These are phyloP conservation scores for Globisporangium viniferum DNA, from an alignment of 352 stramenopile genomes.

Conservation along the genomic window DNA sequence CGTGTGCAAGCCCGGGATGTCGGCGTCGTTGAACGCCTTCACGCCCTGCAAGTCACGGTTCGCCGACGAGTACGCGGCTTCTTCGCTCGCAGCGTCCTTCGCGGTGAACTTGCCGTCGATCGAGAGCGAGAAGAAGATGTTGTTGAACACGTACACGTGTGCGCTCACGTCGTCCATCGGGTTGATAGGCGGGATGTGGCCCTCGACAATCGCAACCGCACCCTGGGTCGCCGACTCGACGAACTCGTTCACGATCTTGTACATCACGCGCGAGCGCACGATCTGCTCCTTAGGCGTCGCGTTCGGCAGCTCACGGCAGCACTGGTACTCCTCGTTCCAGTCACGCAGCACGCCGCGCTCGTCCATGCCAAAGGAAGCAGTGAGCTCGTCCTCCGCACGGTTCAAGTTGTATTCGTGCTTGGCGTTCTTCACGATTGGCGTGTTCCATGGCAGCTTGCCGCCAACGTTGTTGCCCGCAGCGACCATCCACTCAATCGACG, in stretches of 20 bases:
- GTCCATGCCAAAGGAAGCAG: constrained; percentile 89
- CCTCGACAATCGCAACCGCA: constrained; percentile 92
- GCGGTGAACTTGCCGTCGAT: constrained; percentile 69
- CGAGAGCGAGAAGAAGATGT: constrained; percentile 96
- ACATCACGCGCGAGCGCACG: constrained; percentile 90
- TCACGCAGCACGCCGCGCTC: constrained; percentile 90
- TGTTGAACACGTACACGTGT: constrained; percentile 97
- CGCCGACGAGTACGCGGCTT: constrained; percentile 79
- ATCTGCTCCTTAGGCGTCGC: constrained; percentile 86
- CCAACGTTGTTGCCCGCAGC: constrained; percentile 70
- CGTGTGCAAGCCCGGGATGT: constrained; percentile 90
- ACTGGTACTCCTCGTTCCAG: constrained; percentile 98
- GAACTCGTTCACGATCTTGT: constrained; percentile 96
- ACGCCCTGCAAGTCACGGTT: constrained; percentile 90
- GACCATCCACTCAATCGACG: constrained; percentile 87
- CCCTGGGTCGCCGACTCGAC: constrained; percentile 88
- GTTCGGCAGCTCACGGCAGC: constrained; percentile 78
- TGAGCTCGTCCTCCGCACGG: constrained; percentile 90
- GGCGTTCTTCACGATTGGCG: constrained; percentile 28
- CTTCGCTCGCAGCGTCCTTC: constrained; percentile 71
- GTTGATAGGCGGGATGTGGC: constrained; percentile 95
- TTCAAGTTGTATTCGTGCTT: constrained; percentile 77
- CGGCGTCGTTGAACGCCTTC: constrained; percentile 89
- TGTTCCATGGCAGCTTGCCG: constrained; percentile 82
- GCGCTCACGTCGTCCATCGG: constrained; percentile 91